Base-by-base conservation (phyloP, 208 protist genomes). In the Leishmania tropica region DNA sequence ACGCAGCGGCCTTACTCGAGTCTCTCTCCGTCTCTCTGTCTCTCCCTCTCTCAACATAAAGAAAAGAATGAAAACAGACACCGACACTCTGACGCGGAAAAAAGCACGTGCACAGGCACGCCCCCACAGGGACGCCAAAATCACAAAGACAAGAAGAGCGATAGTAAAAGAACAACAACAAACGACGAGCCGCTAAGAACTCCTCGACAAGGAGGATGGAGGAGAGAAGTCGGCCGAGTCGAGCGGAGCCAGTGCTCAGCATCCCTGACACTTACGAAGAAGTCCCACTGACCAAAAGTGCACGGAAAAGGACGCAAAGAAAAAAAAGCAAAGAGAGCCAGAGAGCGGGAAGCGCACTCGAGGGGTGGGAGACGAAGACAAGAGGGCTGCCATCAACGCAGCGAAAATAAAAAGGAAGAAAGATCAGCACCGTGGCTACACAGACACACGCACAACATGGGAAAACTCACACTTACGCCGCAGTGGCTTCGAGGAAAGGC, bases 101-200 rank as follows among this genome's bases (percentile, higher is more conserved):
- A 28, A 2, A 53, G 40, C 15, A 74, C 21, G 24, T 19, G 28
- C 45, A 71, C 65, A 21, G n/a, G 13, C 65, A 67, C 60, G 35
- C n/a, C 21, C 11, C 35, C 62, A 68, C 62, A 68, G 62, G 68
- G 40, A 31, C 11, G 24, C 13, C 7, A 73, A n/a, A 74, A 74
- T 35, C 45, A 77, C 47, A 40, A 76, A 74, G 65, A 84, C 24
- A 76, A n/a, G 47, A 71, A 15, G 80, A 19, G 72, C 15, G 40
- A 21, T 78, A n/a, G 68, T 11, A 37, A 21, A 74, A 51, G n/a
- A 54, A 45, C 47, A 47, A 28, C 56, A 72, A 70, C 4, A 86
- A 51, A 48, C 45, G 45, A 48, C 45, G 45, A 48, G 2, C 45
- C 6, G 45, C 45, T 48, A 21, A 73, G 56, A 83, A 48, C 31